Base-by-base conservation (phyloP, 805 yeast genomes). In the Yamadazyma takamatsuzukensis region DNA sequence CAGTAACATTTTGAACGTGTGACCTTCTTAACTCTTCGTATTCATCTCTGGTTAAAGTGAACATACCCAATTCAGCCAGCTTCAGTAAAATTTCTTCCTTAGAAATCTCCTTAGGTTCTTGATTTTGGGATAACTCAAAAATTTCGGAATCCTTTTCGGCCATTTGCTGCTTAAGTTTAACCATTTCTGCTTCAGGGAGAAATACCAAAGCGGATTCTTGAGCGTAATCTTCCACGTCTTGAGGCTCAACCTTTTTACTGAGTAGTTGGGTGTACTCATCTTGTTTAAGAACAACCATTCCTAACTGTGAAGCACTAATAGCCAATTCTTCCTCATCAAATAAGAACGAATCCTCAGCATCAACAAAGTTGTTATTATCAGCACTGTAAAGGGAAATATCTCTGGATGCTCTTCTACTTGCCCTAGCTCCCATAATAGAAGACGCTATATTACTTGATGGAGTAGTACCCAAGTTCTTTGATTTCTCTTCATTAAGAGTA, bases 141-240 rank as follows among this genome's bases (percentile, higher is more conserved):
- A 60, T 44, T 26, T 51, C 48, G 4, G 59, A 43, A 17, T 62
- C 68, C 28, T 52, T 55, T 29, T 55, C 59, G n/a, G 51, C 56
- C 16, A 56, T 16, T 7, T 37, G 32, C 34, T 56, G 61, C 39
- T 58, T 51, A 21, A 44, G 25, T n/a, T 40, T 41, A 8, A 44
- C 39, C 15, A 44, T 39, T 29, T 59, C 60, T 2, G 53, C 39
- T 8, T 53, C 54, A 2, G 65, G 56, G n/a, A 62, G 32, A 4
- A 60, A 32, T 4, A 47, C 44, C 15, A 50, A 35, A 2, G 51
- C 44, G 3, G 41, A 17, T 4, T 39, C 42, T 9, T 43, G 39
- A 5, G 64, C 63, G 25, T 36, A 45, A 5, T 37, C 43, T 25
- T 42, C 34, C 3, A 59, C 30, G 18, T 44, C 47, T 2, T 37